Conservation (phyloP, 345 rosid species). For the Citrus sp. region DNA sequence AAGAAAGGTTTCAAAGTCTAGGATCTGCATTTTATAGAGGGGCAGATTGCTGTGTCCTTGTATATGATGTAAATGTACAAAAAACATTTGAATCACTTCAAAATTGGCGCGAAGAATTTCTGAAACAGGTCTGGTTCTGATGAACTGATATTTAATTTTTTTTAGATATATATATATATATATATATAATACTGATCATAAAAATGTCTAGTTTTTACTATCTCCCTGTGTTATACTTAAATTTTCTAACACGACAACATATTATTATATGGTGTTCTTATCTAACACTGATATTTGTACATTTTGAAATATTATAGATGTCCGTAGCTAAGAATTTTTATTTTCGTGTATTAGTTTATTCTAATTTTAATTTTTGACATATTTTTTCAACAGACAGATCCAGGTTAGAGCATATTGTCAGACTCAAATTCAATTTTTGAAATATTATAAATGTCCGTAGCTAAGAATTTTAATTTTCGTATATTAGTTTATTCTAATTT, state of each 20-base stretch:
- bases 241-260: too few species aligned
- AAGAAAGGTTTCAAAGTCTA: slow-evolving; percentile 87
- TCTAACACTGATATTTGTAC: too few species aligned
- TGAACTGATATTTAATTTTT: too few species aligned
- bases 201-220: too few species aligned
- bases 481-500: background rate
- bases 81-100: slow-evolving; percentile 64
- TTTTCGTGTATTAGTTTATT: background rate
- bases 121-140: slow-evolving; percentile 51
- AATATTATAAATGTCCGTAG: too few species aligned
- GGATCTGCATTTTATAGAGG: slow-evolving; percentile 90
- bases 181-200: too few species aligned
- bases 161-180: too few species aligned
- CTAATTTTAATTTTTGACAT: background rate
- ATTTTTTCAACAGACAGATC: slow-evolving; percentile 49
- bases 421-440: too few species aligned
- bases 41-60: slow-evolving; percentile 84
- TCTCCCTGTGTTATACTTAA: too few species aligned
- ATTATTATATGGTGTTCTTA: too few species aligned
- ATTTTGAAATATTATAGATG: too few species aligned
- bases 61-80: slow-evolving; percentile 59
- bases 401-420: background rate
- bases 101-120: slow-evolving; percentile 71
- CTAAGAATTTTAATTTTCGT: background rate
- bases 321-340: too few species aligned